These are phyloP conservation scores for Ammopiptanthus mongolicus DNA, from an alignment of 306 rosid species.

Conservation along the genomic window DNA sequence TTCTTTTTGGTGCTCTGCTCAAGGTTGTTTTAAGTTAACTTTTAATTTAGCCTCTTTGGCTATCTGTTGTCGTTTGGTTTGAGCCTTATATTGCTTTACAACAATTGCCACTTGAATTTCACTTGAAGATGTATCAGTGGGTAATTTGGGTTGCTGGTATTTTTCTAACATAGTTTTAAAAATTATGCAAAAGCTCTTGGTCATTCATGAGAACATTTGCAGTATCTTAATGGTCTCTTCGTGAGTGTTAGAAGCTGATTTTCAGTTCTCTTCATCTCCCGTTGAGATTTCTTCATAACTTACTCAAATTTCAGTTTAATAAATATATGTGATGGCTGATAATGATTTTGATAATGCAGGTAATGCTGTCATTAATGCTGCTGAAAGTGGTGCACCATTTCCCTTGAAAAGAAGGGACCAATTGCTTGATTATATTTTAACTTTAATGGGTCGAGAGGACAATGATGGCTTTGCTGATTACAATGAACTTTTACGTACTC, in stretches of 20 bases:
- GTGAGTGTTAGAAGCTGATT: neutral
- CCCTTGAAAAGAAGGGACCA: conserved; percentile 89
- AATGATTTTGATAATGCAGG: conserved; percentile 47
- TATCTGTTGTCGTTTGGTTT: neutral
- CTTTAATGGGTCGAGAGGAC: conserved; percentile 90
- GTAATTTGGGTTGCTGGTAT: neutral
- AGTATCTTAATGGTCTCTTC: neutral
- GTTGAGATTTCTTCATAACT: neutral
- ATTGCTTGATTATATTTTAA: conserved; percentile 82
- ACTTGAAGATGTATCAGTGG: neutral
- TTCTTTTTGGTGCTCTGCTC: too few species aligned
- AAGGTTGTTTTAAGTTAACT: neutral
- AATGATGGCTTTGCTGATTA: conserved; percentile 74
- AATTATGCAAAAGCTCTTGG: neutral
- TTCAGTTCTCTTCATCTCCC: neutral
- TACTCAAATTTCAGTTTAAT: neutral
- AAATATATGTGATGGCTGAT: neutral
- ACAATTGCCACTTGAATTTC: neutral
- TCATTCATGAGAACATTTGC: neutral
- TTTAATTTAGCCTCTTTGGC: neutral
- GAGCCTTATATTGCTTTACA: neutral
- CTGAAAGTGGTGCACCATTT: conserved; percentile 87
- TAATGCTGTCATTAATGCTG: conserved; percentile 92
- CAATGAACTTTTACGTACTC: conserved; percentile 76
- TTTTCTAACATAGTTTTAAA: neutral